A percentile compares a stretch with the other conserved stretches of the same genome.
phyloP scores from a whole-genome alignment of 2,329 filamentous ascomycete species.

The Didymella sp. region DNA sequence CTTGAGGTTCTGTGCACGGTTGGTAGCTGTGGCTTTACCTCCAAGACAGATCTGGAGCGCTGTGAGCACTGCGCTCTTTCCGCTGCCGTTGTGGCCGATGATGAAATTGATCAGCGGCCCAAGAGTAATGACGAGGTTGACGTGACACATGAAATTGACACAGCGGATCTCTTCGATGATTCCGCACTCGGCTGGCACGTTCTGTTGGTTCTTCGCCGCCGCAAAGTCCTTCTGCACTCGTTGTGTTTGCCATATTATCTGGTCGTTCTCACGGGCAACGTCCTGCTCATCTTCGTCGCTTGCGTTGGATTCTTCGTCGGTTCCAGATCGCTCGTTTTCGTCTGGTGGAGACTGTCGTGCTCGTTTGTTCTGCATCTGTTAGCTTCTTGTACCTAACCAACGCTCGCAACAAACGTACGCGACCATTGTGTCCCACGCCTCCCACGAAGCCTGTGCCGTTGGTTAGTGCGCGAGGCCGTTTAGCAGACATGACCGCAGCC shows the following conservation, averaged over 20 bases:
- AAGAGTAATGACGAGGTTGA: constrained; percentile 79
- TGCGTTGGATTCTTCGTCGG: constrained; percentile 23
- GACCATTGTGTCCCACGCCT: constrained; percentile 19
- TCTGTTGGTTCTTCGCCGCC: constrained; percentile 51
- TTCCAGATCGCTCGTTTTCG: constrained; percentile 28
- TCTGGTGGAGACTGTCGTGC: constrained; percentile 34
- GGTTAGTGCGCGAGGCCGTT: constrained; percentile 41
- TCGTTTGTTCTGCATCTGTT: constrained; percentile 41
- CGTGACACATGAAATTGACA: constrained; percentile 96
- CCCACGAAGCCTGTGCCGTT: constrained; percentile 24
- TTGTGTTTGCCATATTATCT: constrained; percentile 41
- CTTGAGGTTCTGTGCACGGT: constrained; percentile 87
- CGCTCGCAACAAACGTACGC: constrained; percentile 28
- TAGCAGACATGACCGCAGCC: constrained; percentile 41
- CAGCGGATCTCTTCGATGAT: constrained; percentile 89
- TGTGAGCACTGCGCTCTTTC: constrained; percentile 94
- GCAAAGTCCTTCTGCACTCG: constrained; percentile 37
- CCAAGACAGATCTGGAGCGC: constrained; percentile 94
- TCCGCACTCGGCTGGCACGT: constrained; percentile 79
- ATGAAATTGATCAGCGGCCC: constrained; percentile 98
- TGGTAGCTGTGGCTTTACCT: constrained; percentile 90
- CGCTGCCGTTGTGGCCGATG: constrained; percentile 95
- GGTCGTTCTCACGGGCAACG: constrained; percentile 27
- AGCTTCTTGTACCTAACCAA: constrained; percentile 8
- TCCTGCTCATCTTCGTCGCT: constrained; percentile 28